A percentile compares a stretch with the other conserved stretches of the same genome.
These are phyloP conservation scores for Pseudophaeomoniella oleicola DNA, from an alignment of 2,329 filamentous ascomycete genomes.

Conservation along the genomic window DNA sequence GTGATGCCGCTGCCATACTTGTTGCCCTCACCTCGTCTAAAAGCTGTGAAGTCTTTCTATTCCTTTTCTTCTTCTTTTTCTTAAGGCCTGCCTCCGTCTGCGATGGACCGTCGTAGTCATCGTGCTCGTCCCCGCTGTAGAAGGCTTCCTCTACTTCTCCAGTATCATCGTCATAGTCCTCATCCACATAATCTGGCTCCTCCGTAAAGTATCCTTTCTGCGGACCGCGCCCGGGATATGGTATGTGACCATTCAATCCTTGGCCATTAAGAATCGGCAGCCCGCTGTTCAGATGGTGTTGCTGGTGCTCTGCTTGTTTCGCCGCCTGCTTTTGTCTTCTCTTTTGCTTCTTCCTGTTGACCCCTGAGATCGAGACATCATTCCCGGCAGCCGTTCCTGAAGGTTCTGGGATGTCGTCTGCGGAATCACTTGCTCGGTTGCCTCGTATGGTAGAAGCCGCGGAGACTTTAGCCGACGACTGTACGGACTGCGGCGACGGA, in stretches of 20 bases:
- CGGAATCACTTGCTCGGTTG: background rate
- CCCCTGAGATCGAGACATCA: constrained; percentile 26
- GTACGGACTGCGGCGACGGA: too few species aligned
- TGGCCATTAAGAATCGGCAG: background rate
- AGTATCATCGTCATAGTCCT: constrained; percentile 23
- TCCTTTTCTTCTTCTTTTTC: constrained; percentile 27
- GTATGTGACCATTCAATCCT: background rate
- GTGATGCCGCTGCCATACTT: constrained; percentile 9
- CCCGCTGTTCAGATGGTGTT: constrained; percentile 15
- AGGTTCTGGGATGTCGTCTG: background rate
- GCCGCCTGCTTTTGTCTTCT: constrained; percentile 71
- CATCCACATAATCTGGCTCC: constrained; percentile 15
- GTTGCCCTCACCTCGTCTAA: background rate
- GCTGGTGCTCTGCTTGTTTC: constrained; percentile 46
- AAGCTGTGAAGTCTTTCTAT: constrained; percentile 17
- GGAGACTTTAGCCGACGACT: too few species aligned
- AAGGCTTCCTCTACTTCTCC: constrained; percentile 40
- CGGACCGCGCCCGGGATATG: constrained; percentile 8
- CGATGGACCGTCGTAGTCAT: constrained; percentile 18
- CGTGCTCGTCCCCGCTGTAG: constrained; percentile 39
- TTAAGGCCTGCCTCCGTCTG: constrained; percentile 13
- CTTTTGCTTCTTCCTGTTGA: constrained; percentile 94
- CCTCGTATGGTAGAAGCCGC: too few species aligned
- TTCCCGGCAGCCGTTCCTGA: background rate
- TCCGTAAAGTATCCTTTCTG: constrained; percentile 14